Evolutionary conservation across 2,329 filamentous ascomycete genomes (phyloP).

Genomic region (Fusarium sp.): DNA sequence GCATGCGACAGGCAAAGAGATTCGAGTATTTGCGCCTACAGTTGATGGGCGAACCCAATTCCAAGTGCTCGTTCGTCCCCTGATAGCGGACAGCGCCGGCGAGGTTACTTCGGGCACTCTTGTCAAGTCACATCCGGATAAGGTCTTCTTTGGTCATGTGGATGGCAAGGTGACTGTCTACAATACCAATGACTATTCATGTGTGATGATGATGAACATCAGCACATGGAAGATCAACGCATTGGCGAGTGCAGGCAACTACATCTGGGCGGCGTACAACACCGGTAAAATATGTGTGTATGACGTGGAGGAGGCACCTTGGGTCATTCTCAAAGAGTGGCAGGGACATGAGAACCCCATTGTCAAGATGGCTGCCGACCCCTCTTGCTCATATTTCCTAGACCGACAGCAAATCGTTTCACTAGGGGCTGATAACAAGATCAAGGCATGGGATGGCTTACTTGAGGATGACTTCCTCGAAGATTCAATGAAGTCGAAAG

Average conservation of each 20-base stretch:
- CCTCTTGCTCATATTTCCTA: constrained; percentile 83
- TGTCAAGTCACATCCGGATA: constrained; percentile 77
- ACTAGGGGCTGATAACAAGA: constrained; percentile 84
- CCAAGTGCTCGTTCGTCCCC: constrained; percentile 76
- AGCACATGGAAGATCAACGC: constrained; percentile 96
- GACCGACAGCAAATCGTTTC: constrained; percentile 87
- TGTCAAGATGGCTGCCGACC: constrained; percentile 78
- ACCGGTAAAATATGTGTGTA: constrained; percentile 95
- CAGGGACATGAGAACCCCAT: constrained; percentile 87
- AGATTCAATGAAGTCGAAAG: constrained; percentile 82
- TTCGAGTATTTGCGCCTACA: constrained; percentile 83
- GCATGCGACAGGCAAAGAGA: constrained; percentile 87
- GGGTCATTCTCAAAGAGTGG: constrained; percentile 95
- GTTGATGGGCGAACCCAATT: constrained; percentile 74
- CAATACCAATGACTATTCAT: constrained; percentile 78
- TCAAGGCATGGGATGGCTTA: constrained; percentile 91
- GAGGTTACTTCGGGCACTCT: constrained; percentile 88
- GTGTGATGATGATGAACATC: constrained; percentile 81
- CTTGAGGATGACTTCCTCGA: constrained; percentile 96
- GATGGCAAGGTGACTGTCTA: constrained; percentile 98
- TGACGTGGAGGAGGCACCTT: constrained; percentile 82
- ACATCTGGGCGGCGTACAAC: constrained; percentile 94
- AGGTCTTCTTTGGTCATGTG: constrained; percentile 88
- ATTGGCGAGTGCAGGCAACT: constrained; percentile 79
- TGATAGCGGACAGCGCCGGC: constrained; percentile 77